Base-by-base conservation (phyloP, 305 asterid genomes). In the Fraxinus velutina region DNA sequence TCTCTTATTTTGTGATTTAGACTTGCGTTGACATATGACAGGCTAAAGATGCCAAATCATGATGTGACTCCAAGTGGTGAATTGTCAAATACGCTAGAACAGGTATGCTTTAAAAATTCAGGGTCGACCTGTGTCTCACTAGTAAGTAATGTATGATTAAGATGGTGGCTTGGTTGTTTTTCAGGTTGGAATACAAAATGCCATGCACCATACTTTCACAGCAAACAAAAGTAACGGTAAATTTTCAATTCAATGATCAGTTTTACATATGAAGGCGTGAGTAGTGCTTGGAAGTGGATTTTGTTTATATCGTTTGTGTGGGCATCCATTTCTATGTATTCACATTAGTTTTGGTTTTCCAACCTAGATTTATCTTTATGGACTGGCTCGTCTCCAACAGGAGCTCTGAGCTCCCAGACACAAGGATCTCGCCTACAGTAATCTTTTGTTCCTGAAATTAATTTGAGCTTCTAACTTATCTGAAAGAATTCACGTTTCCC, bases 111-210 rank as follows among this genome's bases (percentile, higher is more conserved):
- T 37, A 42, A 84, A 55, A 78, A 39, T 75, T 50, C 42, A 34
- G 71, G 71, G 75, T 0, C 10, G 32, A 29, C 47, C 77, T 73
- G 10, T 85, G 75, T 9, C 2, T 81, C 37, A 34, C 33, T 73
- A 34, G 62, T 50, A 50, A 50, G 8, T 50, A 50, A 44, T 57
- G 47, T 29, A 44, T 73, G 57, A 74, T 57, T 30, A 70, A 74
- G 33, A 36, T 78, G 55, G 74, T 81, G 68, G 44, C 84, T 44
- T 21, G 21, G 66, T 50, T 33, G 77, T 84, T 77, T 83, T 86
- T 39, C 85, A 93, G 97, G 84, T 75, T 76, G 81, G 84, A 79
- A 70, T 62, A 79, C 87, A 84, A 81, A 50, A 84, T 62, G 88
- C 75, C 68, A 75, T 70, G 74, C 82, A 73, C 50, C 72, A 57